Evolutionary conservation across 1,284 basidiomycete genomes (phyloP).

Genomic region (Ceratobasidium sp.): DNA sequence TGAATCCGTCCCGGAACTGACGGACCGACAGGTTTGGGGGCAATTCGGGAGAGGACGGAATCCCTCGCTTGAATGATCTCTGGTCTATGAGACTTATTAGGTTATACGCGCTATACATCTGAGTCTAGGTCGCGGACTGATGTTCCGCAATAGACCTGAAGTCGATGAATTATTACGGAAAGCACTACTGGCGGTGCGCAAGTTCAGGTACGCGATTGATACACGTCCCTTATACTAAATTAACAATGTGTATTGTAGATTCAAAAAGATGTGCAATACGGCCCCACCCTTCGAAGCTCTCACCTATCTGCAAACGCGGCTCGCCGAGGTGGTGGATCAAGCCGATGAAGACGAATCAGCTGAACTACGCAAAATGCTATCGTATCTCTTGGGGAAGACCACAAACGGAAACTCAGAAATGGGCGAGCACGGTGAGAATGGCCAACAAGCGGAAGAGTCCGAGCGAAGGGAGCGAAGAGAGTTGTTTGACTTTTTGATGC

Average conservation of each 20-base stretch:
- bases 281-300: constrained; percentile 74
- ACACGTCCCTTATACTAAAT: background rate
- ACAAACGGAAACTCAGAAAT: constrained; percentile 28
- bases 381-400: constrained; percentile 64
- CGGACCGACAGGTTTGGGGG: constrained; percentile 45
- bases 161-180: constrained; percentile 46
- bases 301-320: constrained; percentile 74
- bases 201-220: constrained; percentile 31
- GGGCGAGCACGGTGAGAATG: constrained; percentile 2
- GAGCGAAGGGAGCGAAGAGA: constrained; percentile 66
- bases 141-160: constrained; percentile 28
- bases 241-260: constrained; percentile 60
- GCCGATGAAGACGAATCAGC: constrained; percentile 69
- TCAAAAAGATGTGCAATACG: constrained; percentile 80
- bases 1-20: constrained; percentile 63
- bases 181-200: constrained; percentile 41
- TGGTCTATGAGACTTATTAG: constrained; percentile 76
- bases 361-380: constrained; percentile 73
- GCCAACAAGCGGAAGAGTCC: constrained; percentile 59
- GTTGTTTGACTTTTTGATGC: constrained; percentile 75
- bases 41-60: constrained; percentile 43
- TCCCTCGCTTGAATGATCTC: constrained; percentile 73
- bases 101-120: constrained; percentile 46
- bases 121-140: background rate
- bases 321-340: constrained; percentile 78